phyloP scores from a whole-genome alignment of 2,329 filamentous ascomycete genomes.

The Aspergillus felis region DNA sequence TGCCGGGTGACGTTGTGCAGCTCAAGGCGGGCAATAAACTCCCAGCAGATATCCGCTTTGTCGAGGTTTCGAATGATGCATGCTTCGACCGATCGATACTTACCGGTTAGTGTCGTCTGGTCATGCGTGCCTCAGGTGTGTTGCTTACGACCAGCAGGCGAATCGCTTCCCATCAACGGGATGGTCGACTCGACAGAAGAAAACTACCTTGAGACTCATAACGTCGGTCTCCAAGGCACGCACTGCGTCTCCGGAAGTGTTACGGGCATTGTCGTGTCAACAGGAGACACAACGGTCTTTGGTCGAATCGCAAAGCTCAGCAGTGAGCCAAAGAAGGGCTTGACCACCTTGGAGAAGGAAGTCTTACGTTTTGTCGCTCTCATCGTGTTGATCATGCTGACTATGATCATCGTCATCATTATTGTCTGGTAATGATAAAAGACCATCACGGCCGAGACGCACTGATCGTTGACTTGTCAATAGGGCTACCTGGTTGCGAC shows the following conservation, averaged over 20 bases:
- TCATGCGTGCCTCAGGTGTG: neutral
- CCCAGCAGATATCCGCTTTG: constrained; percentile 68
- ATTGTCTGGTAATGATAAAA: constrained; percentile 54
- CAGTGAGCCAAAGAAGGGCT: constrained; percentile 61
- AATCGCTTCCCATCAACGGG: constrained; percentile 62
- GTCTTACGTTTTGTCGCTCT: constrained; percentile 68
- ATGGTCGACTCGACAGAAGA: constrained; percentile 63
- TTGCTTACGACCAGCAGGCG: constrained; percentile 52
- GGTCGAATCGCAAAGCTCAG: constrained; percentile 71
- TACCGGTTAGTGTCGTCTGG: constrained; percentile 48
- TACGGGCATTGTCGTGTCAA: constrained; percentile 65
- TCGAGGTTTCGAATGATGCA: constrained; percentile 64
- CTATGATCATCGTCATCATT: constrained; percentile 51
- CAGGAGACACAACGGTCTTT: constrained; percentile 70
- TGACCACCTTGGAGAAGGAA: constrained; percentile 69
- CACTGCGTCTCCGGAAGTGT: constrained; percentile 69
- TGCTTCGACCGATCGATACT: constrained; percentile 71
- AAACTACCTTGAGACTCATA: constrained; percentile 73
- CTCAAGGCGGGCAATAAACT: constrained; percentile 71
- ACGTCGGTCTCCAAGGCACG: constrained; percentile 74
- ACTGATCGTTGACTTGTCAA: neutral
- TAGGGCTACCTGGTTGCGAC: constrained; percentile 67
- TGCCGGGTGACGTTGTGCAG: constrained; percentile 66
- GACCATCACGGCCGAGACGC: neutral
- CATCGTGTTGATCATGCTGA: constrained; percentile 65